Base-by-base conservation (phyloP, 441 rosid species). In the Omphalea diandra region DNA sequence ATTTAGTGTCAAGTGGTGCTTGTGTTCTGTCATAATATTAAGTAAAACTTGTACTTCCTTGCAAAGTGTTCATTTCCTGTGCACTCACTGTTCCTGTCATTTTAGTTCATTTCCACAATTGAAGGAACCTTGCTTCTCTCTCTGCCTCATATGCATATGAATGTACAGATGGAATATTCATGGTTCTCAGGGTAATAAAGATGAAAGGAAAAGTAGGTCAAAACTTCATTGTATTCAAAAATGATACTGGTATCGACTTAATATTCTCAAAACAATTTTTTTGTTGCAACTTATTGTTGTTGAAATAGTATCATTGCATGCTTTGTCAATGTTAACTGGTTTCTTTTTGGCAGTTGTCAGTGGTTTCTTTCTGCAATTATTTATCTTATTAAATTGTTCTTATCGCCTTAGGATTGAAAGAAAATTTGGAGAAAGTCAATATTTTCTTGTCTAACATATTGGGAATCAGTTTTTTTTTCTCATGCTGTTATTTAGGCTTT, bases 361-460 rank as follows among this genome's bases (percentile, higher is more conserved):
- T 22, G 50, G 20, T 7, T 14, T 62, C 11, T 47, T 47, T 65
- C 27, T 29, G 26, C 6, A 7, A 40, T 35, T 46, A 3, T 29
- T 55, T 7, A 53, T 52, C 29, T 33, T 22, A 35, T 55, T 38
- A 22, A 9, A 5, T 20, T 32, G 4, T 31, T 31, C 2, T 58
- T 26, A 22, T n/a, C 29, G n/a, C n/a, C n/a, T 5, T 20, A 46
- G 31, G 65, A 58, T 33, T 1, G 32, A 14, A 55, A 36, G 64
- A 20, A 68, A 44, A 41, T 0, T 41, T 46, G 15, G 72, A 38
- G 55, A 44, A 68, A 57, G 53, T 20, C 27, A 31, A 41, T 68
- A 4, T 43, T 57, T 67, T 55, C 43, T 57, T 26, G 50, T 33
- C 29, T 33, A 20, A 7, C 20, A 43, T 56, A 18, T 14, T 26